These are phyloP conservation scores for Bisporella sp. DNA, from an alignment of 2,329 filamentous ascomycete genomes.

Conservation along the genomic window DNA sequence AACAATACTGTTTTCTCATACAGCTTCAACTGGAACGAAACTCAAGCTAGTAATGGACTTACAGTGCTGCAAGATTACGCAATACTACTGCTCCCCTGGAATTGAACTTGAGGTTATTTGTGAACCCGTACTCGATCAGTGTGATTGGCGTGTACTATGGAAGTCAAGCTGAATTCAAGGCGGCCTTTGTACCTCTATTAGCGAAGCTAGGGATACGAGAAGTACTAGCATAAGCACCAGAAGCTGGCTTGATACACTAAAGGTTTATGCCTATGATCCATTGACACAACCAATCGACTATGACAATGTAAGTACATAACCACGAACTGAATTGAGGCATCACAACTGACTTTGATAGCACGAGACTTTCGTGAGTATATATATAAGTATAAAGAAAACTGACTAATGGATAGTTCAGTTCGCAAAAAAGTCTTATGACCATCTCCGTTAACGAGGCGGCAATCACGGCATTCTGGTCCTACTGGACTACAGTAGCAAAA, in stretches of 20 bases:
- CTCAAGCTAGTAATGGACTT: background rate
- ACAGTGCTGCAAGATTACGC: conserved; percentile 2
- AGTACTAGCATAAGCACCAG: background rate
- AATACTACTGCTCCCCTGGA: background rate
- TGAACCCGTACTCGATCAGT: background rate
- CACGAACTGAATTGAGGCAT: too few relatives aligned
- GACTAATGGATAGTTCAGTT: background rate
- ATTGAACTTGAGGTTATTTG: background rate
- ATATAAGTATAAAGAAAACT: background rate
- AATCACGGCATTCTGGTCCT: conserved; percentile 1
- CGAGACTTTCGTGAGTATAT: background rate
- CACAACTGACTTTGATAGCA: background rate
- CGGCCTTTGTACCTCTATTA: background rate
- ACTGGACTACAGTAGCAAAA: background rate
- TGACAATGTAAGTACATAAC: background rate
- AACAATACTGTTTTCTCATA: conserved; percentile 5
- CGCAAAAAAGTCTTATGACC: conserved; percentile 7
- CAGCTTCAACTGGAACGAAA: conserved; percentile 1
- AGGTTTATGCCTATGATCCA: conserved; percentile 4
- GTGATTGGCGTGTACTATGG: background rate
- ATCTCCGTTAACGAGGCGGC: conserved; percentile 1
- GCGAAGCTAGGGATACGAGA: background rate
- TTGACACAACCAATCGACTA: background rate
- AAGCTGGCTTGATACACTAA: conserved; percentile 6
- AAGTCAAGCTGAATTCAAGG: background rate